These are phyloP conservation scores for Cerioporus squamosus DNA, from an alignment of 1,284 basidiomycete species.

Conservation along the genomic window DNA sequence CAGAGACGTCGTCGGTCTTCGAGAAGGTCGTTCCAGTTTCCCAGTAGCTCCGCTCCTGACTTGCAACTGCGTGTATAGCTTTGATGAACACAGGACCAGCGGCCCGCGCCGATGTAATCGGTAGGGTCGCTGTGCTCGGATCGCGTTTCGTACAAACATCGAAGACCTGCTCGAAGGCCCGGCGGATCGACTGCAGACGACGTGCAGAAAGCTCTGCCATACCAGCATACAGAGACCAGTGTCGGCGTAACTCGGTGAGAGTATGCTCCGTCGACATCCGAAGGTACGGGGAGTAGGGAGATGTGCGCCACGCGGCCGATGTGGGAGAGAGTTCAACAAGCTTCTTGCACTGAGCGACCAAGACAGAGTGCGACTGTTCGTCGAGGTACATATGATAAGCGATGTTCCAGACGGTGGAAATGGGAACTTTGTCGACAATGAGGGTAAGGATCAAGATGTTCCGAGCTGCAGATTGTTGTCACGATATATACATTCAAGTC, in stretches of 20 bases:
- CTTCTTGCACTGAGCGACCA: constrained; percentile 49
- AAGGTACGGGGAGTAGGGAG: constrained; percentile 44
- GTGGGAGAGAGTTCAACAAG: constrained; percentile 42
- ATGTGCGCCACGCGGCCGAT: constrained; percentile 47
- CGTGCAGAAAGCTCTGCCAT: constrained; percentile 23
- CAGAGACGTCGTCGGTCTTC: constrained; percentile 26
- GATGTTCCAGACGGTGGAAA: constrained; percentile 53
- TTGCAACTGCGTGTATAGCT: constrained; percentile 21
- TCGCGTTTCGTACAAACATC: not conserved
- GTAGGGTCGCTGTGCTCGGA: not conserved
- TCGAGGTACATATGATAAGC: constrained; percentile 61
- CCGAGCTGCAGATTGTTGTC: constrained; percentile 37
- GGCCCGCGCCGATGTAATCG: constrained; percentile 33
- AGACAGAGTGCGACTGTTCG: constrained; percentile 38
- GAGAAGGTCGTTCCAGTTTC: constrained; percentile 45
- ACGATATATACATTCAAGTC: not conserved
- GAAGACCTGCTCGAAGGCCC: constrained; percentile 22
- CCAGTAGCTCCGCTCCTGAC: constrained; percentile 44
- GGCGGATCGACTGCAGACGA: constrained; percentile 18
- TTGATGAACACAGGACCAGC: constrained; percentile 41
- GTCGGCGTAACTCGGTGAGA: constrained; percentile 43
- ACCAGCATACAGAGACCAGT: constrained; percentile 46
- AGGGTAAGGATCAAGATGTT: constrained; percentile 43
- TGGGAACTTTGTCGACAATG: constrained; percentile 37
- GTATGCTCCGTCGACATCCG: constrained; percentile 44